Percentiles rank a stretch among this genome's conserved stretches.
Evolutionary conservation across 1,284 basidiomycete species (phyloP).

Genomic region (Stygiomarasmius scandens): DNA sequence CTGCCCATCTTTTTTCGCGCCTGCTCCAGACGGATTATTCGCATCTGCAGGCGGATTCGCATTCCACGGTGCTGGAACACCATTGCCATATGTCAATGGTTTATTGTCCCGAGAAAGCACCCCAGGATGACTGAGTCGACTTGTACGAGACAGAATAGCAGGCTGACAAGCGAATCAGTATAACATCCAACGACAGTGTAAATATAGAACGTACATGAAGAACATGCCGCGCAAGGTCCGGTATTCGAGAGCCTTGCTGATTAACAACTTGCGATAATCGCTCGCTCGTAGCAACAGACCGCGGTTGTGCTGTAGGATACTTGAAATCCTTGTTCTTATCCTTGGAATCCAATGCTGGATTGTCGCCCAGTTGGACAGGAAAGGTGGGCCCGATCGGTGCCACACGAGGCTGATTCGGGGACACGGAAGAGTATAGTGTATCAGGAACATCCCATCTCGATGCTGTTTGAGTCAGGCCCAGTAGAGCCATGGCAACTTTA

Average conservation of each 20-base stretch:
- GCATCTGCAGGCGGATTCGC: slow-evolving; percentile 38
- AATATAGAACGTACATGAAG: slow-evolving; percentile 62
- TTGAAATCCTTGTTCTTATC: slow-evolving; percentile 47
- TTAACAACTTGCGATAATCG: slow-evolving; percentile 52
- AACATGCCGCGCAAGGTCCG: slow-evolving; percentile 60
- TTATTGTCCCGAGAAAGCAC: slow-evolving; percentile 57
- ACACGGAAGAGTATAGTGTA: slow-evolving; percentile 58
- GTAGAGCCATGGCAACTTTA: slow-evolving; percentile 68
- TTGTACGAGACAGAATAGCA: slow-evolving; percentile 58
- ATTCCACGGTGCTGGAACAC: slow-evolving; percentile 72
- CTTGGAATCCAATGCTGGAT: slow-evolving; percentile 27
- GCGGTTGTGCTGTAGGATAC: slow-evolving; percentile 54
- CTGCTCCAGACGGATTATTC: slow-evolving; percentile 19
- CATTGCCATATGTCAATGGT: slow-evolving; percentile 62
- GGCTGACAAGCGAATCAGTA: slow-evolving; percentile 36
- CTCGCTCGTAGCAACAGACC: slow-evolving; percentile 56
- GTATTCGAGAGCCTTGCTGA: slow-evolving; percentile 58
- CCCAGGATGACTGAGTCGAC: slow-evolving; percentile 65
- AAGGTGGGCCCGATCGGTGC: slow-evolving; percentile 57
- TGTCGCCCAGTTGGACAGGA: slow-evolving; percentile 44
- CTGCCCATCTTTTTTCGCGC: slow-evolving; percentile 38
- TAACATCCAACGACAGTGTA: too few species aligned
- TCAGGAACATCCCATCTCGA: slow-evolving; percentile 70
- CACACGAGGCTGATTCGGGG: slow-evolving; percentile 60
- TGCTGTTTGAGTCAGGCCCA: slow-evolving; percentile 55